phyloP scores from a whole-genome alignment of 148 eudicot species.

The Arbutus unedo region DNA sequence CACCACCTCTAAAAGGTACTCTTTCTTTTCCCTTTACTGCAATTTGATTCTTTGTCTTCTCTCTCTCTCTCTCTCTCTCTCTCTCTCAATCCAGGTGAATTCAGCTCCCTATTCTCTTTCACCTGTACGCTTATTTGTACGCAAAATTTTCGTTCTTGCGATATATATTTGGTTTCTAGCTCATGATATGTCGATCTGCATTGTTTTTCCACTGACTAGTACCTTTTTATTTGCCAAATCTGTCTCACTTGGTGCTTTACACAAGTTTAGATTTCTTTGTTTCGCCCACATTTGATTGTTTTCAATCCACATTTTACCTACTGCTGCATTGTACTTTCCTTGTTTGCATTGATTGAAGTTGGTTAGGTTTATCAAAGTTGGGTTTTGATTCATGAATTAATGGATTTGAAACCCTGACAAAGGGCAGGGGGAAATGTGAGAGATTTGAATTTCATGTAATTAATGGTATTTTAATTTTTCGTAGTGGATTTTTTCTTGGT shows the following conservation, averaged over 20 bases:
- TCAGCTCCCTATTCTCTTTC: neutral
- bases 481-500: no score
- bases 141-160: no score
- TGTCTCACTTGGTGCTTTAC: neutral
- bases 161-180: neutral
- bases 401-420: neutral
- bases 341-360: conserved; percentile 4
- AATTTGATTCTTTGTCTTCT: neutral
- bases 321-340: neutral
- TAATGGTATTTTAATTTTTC: no score
- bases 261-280: neutral
- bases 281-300: neutral
- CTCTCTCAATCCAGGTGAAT: conserved; percentile 5
- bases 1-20: neutral
- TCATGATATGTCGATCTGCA: conserved; percentile 10
- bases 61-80: neutral
- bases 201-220: neutral
- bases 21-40: conserved; percentile 3
- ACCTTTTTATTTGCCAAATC: neutral
- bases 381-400: neutral
- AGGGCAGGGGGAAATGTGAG: no score
- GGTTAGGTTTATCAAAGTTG: neutral
- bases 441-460: no score
- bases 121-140: neutral
- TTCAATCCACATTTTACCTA: neutral